phyloP scores from a whole-genome alignment of 208 protist species.

The Lotmaria passim region DNA sequence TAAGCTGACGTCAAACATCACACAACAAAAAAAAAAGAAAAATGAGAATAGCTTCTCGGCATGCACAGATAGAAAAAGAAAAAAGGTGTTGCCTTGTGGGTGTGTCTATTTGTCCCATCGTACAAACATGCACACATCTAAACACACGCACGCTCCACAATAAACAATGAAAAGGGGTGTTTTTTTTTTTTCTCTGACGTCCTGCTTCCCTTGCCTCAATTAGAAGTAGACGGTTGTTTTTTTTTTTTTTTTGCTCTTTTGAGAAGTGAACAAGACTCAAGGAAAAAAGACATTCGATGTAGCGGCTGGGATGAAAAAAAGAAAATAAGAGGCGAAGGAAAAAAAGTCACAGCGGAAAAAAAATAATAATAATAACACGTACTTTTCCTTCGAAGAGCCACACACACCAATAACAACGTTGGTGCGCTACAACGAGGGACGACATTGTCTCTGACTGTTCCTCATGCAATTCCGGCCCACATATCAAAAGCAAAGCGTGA shows the following conservation, averaged over 20 bases:
- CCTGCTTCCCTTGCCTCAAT: too few species aligned
- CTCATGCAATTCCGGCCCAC: background rate
- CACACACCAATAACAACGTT: background rate
- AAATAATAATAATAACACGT: conserved; percentile 22
- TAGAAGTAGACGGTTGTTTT: too few species aligned
- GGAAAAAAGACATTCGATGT: too few species aligned
- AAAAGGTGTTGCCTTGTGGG: conserved; percentile 6
- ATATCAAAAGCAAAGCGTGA: background rate
- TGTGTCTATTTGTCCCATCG: too few species aligned
- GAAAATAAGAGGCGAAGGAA: background rate
- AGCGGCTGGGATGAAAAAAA: background rate
- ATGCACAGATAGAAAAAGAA: conserved; percentile 13
- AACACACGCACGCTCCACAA: too few species aligned
- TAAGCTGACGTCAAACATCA: conserved; percentile 2
- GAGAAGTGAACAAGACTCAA: too few species aligned
- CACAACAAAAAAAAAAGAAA: conserved; percentile 20
- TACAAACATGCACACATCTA: too few species aligned
- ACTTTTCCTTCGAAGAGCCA: background rate
- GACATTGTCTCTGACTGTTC: background rate
- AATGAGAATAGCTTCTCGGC: conserved; percentile 8
- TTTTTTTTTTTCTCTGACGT: too few species aligned
- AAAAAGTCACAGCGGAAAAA: conserved; percentile 15
- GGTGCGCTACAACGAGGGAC: conserved; percentile 1
- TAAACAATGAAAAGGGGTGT: too few species aligned
- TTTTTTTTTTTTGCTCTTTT: too few species aligned